A percentile compares a stretch with the other conserved stretches of the same genome.
These are phyloP conservation scores for Yamadazyma mexicana DNA, from an alignment of 1,139 yeast species.

Conservation along the genomic window DNA sequence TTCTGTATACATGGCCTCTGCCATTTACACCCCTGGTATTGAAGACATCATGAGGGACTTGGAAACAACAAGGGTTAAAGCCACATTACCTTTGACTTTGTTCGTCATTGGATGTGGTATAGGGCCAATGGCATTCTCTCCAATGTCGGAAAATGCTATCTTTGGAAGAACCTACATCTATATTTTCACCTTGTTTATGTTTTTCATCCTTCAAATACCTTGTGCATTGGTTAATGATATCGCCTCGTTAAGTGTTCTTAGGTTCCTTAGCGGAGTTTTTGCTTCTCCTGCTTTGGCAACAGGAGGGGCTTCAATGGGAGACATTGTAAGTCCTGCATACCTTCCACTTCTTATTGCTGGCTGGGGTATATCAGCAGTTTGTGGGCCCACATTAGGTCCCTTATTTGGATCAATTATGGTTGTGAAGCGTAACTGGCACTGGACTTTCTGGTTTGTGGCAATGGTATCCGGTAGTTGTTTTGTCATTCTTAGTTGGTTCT, in stretches of 20 bases:
- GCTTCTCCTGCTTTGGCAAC: constrained; percentile 40
- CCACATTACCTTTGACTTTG: constrained; percentile 41
- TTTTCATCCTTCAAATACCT: constrained; percentile 35
- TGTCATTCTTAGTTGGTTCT: constrained; percentile 29
- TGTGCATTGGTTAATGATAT: constrained; percentile 30
- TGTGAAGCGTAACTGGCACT: constrained; percentile 37
- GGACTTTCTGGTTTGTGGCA: constrained; percentile 45
- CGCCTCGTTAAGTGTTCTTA: constrained; percentile 30
- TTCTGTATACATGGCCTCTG: constrained; percentile 29
- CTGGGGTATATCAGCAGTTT: constrained; percentile 31
- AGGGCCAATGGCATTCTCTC: constrained; percentile 57
- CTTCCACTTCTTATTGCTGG: constrained; percentile 27
- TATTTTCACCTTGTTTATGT: constrained; percentile 29
- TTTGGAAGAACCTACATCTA: constrained; percentile 54
- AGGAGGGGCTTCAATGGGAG: constrained; percentile 39
- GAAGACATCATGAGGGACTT: constrained; percentile 42
- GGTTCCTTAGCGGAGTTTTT: constrained; percentile 35
- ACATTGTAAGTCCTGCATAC: constrained; percentile 24
- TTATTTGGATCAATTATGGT: constrained; percentile 29
- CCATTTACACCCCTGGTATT: constrained; percentile 31
- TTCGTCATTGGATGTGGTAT: constrained; percentile 57
- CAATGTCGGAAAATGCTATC: constrained; percentile 49
- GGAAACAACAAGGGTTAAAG: constrained; percentile 38
- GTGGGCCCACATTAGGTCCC: constrained; percentile 36
- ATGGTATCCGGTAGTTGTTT: constrained; percentile 37